phyloP scores from a whole-genome alignment of 1,284 basidiomycete genomes.

The Thecaphora thlaspeos region DNA sequence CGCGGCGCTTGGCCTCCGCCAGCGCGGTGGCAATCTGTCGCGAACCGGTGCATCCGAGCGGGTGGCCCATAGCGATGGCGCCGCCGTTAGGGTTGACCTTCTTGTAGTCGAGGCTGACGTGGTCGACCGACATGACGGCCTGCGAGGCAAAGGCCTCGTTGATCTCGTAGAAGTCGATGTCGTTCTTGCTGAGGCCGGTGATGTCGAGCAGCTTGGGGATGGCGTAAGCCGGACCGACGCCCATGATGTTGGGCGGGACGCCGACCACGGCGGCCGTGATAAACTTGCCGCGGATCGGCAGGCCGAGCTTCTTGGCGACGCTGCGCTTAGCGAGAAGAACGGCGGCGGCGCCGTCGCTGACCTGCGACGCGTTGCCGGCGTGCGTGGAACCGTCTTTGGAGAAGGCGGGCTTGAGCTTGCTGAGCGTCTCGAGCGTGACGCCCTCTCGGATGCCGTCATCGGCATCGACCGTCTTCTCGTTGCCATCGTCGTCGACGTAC shows the following conservation, averaged over 20 bases:
- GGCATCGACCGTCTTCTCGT: constrained; percentile 73
- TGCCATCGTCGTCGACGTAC: constrained; percentile 76
- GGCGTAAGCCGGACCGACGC: constrained; percentile 56
- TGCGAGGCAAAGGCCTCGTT: constrained; percentile 60
- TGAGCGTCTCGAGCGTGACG: constrained; percentile 80
- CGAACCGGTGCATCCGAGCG: constrained; percentile 67
- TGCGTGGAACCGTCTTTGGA: constrained; percentile 83
- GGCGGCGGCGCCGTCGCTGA: constrained; percentile 96
- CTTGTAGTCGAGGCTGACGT: constrained; percentile 58
- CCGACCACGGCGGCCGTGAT: constrained; percentile 74
- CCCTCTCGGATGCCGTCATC: constrained; percentile 87
- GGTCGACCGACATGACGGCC: constrained; percentile 65
- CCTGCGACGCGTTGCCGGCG: constrained; percentile 86
- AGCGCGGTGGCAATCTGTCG: constrained; percentile 83
- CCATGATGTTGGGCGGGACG: constrained; percentile 57
- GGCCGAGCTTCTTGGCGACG: constrained; percentile 79
- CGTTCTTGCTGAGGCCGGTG: constrained; percentile 45
- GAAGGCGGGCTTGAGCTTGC: constrained; percentile 93
- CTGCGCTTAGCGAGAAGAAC: constrained; percentile 84
- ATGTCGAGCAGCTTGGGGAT: constrained; percentile 53
- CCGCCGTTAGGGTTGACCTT: constrained; percentile 62
- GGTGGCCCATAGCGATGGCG: constrained; percentile 60
- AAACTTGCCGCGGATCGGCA: constrained; percentile 91
- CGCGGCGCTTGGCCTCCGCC: constrained; percentile 70
- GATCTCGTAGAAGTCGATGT: constrained; percentile 56